Conservation (phyloP, 345 rosid species). For the Hibiscus tridactylites region DNA sequence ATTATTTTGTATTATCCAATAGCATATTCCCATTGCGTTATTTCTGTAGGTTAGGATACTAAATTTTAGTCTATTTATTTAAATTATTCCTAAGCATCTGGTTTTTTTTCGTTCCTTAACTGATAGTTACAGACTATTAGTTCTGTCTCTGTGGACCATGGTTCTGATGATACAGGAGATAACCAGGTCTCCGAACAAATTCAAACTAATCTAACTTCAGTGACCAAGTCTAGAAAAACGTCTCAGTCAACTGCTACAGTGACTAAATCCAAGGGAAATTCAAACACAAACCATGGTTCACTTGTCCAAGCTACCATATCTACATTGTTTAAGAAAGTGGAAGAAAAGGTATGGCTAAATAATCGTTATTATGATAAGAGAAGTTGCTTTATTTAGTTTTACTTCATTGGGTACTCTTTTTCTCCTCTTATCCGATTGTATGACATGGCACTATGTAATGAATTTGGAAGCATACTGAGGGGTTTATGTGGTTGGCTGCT, state of each 20-base stretch:
- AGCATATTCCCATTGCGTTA: neutral
- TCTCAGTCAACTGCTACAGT: constrained; percentile 22
- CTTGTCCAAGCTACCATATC: constrained; percentile 77
- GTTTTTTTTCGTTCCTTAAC: constrained; percentile 14
- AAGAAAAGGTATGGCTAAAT: constrained; percentile 68
- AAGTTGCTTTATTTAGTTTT: constrained; percentile 1
- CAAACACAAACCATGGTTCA: constrained; percentile 26
- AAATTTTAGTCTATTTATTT: neutral
- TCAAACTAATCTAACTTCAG: constrained; percentile 14
- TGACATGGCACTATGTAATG: neutral
- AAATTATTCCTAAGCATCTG: neutral
- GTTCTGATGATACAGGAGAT: constrained; percentile 13
- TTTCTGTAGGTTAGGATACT: constrained; percentile 5
- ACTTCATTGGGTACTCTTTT: neutral
- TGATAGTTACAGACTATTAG: constrained; percentile 20
- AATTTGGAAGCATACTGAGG: neutral
- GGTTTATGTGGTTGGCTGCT: neutral
- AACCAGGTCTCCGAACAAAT: constrained; percentile 10
- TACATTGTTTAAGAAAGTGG: constrained; percentile 65
- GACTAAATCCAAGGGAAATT: constrained; percentile 27
- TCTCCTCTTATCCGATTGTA: neutral
- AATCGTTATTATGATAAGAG: neutral
- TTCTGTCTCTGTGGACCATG: constrained; percentile 14
- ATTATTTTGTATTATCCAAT: neutral
- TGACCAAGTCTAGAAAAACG: constrained; percentile 21